Base-by-base conservation (phyloP, 2,329 filamentous ascomycete genomes). In the Plenodomus biglobosus region DNA sequence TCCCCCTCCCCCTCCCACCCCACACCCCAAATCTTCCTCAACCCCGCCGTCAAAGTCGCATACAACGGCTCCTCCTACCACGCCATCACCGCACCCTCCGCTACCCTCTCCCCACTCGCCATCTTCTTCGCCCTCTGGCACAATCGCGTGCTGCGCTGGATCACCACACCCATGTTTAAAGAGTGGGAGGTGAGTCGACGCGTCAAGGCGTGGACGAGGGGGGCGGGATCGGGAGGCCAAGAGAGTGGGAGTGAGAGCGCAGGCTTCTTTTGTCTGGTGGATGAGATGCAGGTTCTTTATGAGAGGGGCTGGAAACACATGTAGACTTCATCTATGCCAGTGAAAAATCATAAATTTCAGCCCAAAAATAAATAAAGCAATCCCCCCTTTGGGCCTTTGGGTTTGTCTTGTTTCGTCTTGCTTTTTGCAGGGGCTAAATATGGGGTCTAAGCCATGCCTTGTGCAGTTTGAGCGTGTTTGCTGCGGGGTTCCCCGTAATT, bases 21-120 rank as follows among this genome's bases (percentile, higher is more conserved):
- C 27, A 32, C 3, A 63, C 44, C 1, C 49, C 6, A 69, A 75
- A 82, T 89, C 5, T 90, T 78, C 66, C 64, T 90, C 34, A 90
- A 90, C 65, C 85, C 86, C 1, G 78, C 79, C 11, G 86, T 90
- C 10, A 77, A 85, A 8, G 86, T 90, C 4, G 85, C 79, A 2
- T 90, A 89, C 63, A 82, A 76, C 53, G 65, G 44, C 17, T 47
- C 56, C 3, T 60, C 63, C 1, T 71, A 73, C 42, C 49, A 59
- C 17, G 51, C 43, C 16, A 38, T 58, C 2, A 48, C 56, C 7
- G 44, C 44, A 2, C 43, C 45, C 2, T 27, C 55, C 10, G 54
- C 44, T 16, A 16, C 22, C 13, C 32, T 59, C 34, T 52, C 56
- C 13, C 52, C 48, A 3, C 19, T 53, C 1, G 40, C 44, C 5